Evolutionary conservation across 2,329 filamentous ascomycete genomes (phyloP).

Genomic region (Alternaria triticina): DNA sequence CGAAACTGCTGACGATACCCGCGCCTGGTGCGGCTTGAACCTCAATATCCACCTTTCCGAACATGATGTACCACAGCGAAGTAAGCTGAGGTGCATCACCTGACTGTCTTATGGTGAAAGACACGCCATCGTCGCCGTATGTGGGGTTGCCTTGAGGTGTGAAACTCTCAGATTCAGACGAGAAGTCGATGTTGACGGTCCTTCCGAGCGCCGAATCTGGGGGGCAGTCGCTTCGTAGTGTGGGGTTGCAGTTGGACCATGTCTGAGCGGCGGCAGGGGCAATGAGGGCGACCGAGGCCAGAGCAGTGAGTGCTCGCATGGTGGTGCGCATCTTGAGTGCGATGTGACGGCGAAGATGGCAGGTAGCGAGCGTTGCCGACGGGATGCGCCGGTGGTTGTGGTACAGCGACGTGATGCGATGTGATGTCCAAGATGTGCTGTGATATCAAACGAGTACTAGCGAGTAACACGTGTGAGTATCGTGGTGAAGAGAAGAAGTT

Average conservation of each 20-base stretch:
- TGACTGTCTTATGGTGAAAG: conserved; percentile 77
- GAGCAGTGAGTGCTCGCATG: conserved; percentile 43
- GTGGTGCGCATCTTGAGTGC: conserved; percentile 42
- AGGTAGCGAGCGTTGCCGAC: conserved; percentile 10
- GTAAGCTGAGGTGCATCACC: conserved; percentile 86
- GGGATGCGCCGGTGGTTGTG: conserved; percentile 3
- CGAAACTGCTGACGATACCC: conserved; percentile 91
- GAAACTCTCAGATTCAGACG: conserved; percentile 78
- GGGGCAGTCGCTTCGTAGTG: conserved; percentile 66
- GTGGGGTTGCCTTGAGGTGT: conserved; percentile 70
- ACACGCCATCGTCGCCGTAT: conserved; percentile 78
- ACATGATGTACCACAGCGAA: conserved; percentile 99
- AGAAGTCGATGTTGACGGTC: conserved; percentile 85
- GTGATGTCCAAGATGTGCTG: conserved; percentile 7
- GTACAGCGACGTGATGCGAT: conserved; percentile 4
- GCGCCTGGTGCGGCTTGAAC: conserved; percentile 86
- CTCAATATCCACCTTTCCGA: conserved; percentile 84
- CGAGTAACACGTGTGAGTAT: conserved; percentile 15
- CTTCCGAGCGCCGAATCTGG: conserved; percentile 81
- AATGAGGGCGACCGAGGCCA: conserved; percentile 50
- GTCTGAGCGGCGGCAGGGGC: conserved; percentile 57
- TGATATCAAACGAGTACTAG: conserved; percentile 9
- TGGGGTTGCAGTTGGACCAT: conserved; percentile 63
- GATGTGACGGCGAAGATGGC: conserved; percentile 5
- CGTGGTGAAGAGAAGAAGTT: conserved; percentile 1